Percentiles rank a stretch among this genome's conserved stretches.
phyloP scores from a whole-genome alignment of 2,329 filamentous ascomycete species.

The Pseudocercospora cruenta region DNA sequence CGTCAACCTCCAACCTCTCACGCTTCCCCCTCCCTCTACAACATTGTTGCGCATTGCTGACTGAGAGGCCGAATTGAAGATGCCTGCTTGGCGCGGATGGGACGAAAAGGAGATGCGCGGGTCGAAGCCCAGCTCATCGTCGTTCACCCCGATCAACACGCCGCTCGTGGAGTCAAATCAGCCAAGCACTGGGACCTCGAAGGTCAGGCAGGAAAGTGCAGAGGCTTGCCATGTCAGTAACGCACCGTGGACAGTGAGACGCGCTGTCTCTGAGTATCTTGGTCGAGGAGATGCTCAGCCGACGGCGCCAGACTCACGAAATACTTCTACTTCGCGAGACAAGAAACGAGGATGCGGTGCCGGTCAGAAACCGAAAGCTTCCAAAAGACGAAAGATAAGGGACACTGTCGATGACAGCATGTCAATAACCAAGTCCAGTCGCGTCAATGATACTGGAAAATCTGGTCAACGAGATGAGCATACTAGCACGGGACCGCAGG shows the following conservation, averaged over 20 bases:
- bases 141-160: constrained; percentile 32
- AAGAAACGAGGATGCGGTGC: neutral
- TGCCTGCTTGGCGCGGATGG: constrained; percentile 11
- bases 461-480: neutral
- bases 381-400: neutral
- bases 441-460: neutral
- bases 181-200: neutral
- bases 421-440: constrained; percentile 16
- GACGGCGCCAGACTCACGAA: neutral
- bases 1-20: neutral
- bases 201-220: neutral
- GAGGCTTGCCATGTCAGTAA: neutral
- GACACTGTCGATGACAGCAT: constrained; percentile 15
- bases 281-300: constrained; percentile 15
- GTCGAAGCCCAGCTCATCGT: neutral
- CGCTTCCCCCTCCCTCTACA: neutral
- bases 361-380: neutral
- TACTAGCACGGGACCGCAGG: neutral
- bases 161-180: neutral
- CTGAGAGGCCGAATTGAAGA: neutral
- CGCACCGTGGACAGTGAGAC: constrained; percentile 1
- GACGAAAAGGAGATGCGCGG: constrained; percentile 2
- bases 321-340: neutral
- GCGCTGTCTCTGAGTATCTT: constrained; percentile 21
- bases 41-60: neutral